These are phyloP conservation scores for Boletus coccyginus DNA, from an alignment of 768 basidiomycete genomes.

Conservation along the genomic window DNA sequence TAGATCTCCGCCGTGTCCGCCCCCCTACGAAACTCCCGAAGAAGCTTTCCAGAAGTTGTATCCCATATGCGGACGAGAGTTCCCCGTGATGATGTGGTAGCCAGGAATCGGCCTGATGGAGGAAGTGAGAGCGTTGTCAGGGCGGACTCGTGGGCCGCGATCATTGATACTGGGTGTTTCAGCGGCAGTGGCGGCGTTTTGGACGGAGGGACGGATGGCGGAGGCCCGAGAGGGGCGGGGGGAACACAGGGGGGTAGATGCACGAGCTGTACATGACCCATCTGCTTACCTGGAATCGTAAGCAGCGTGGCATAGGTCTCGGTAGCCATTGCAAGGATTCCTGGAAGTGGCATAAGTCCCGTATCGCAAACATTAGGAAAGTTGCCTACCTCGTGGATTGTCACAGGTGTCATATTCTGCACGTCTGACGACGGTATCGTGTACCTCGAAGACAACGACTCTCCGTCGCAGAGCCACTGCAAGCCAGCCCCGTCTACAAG, in stretches of 20 bases:
- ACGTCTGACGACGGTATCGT: conserved; percentile 57
- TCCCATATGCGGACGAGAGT: conserved; percentile 91
- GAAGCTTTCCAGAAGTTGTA: conserved; percentile 62
- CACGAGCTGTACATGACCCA: conserved; percentile 84
- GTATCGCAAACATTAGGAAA: conserved; percentile 5
- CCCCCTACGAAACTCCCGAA: conserved; percentile 80
- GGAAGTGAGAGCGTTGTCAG: conserved; percentile 77
- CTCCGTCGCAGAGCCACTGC: conserved; percentile 77
- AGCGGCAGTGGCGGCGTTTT: conserved; percentile 55
- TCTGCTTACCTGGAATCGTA: conserved; percentile 79
- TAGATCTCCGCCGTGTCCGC: conserved; percentile 91
- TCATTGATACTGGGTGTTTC: conserved; percentile 74
- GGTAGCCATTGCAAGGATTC: conserved; percentile 78
- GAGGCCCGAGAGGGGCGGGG: conserved; percentile 55
- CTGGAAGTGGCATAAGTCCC: conserved; percentile 32
- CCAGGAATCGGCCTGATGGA: conserved; percentile 73
- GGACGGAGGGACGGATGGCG: conserved; percentile 47
- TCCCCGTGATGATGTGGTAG: conserved; percentile 80
- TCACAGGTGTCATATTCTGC: conserved; percentile 86
- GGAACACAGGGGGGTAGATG: conserved; percentile 79
- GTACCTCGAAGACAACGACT: conserved; percentile 76
- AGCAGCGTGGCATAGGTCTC: conserved; percentile 77
- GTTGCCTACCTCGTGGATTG: conserved; percentile 69
- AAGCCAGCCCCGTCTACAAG: conserved; percentile 81
- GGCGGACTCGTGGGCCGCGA: conserved; percentile 78